phyloP scores from a whole-genome alignment of 1,139 yeast genomes.

The Citeromyces siamensis region DNA sequence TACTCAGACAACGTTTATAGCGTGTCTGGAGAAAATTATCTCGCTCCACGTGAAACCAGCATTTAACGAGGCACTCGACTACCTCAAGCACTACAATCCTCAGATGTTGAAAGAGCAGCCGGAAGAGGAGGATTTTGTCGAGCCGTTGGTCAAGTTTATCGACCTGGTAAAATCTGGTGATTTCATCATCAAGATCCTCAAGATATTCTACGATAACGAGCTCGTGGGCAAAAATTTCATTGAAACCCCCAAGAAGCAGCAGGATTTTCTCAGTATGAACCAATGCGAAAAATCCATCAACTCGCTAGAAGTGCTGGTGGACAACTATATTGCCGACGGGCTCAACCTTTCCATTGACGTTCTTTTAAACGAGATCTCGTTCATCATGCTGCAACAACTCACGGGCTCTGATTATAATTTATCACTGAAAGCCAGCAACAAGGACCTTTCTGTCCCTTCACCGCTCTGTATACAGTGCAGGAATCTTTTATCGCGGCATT shows the following conservation, averaged over 20 bases:
- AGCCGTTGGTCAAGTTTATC: slow-evolving; percentile 78
- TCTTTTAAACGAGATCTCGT: slow-evolving; percentile 60
- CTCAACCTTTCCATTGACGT: slow-evolving; percentile 84
- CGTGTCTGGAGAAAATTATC: slow-evolving; percentile 53
- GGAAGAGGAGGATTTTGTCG: slow-evolving; percentile 31
- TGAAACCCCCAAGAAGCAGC: slow-evolving; percentile 32
- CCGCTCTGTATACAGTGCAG: slow-evolving; percentile 53
- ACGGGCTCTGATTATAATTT: slow-evolving; percentile 24
- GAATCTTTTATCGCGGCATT: slow-evolving; percentile 49
- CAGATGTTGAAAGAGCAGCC: slow-evolving; percentile 23
- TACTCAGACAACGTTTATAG: slow-evolving; percentile 47
- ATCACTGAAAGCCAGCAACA: slow-evolving; percentile 10
- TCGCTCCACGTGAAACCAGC: slow-evolving; percentile 68
- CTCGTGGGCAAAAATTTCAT: slow-evolving; percentile 46
- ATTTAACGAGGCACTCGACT: slow-evolving; percentile 64
- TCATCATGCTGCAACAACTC: slow-evolving; percentile 19
- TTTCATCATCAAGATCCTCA: slow-evolving; percentile 83
- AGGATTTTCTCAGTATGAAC: slow-evolving; percentile 70
- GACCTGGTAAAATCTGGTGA: slow-evolving; percentile 91
- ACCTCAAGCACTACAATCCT: slow-evolving; percentile 64
- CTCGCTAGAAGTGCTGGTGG: slow-evolving; percentile 68
- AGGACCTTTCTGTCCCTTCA: slow-evolving; percentile 31
- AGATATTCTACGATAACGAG: slow-evolving; percentile 84
- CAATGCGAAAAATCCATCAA: slow-evolving; percentile 57
- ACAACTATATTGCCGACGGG: slow-evolving; percentile 87